Evolutionary conservation across 1,284 basidiomycete species (phyloP).

Genomic region (Butyriboletus appendiculatus): DNA sequence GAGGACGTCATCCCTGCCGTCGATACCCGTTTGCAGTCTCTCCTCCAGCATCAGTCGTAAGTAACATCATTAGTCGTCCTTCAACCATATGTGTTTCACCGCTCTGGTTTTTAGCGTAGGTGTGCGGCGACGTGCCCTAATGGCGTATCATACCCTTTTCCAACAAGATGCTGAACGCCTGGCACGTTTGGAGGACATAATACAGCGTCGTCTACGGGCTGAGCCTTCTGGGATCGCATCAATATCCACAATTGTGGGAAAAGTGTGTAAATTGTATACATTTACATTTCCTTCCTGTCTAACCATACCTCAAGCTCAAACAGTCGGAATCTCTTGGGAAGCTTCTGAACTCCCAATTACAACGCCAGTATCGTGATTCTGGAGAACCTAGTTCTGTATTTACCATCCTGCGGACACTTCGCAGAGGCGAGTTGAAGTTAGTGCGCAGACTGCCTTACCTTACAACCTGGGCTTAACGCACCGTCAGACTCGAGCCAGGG

Average conservation of each 20-base stretch:
- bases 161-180: constrained; percentile 49
- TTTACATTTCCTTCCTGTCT: constrained; percentile 3
- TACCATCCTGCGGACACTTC: constrained; percentile 22
- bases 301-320: constrained; percentile 22
- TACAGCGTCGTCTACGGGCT: constrained; percentile 14
- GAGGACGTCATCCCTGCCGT: constrained; percentile 73
- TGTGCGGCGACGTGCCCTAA: constrained; percentile 61
- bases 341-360: constrained; percentile 22
- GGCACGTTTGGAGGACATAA: constrained; percentile 38
- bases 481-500: constrained; percentile 26
- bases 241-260: constrained; percentile 15
- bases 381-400: constrained; percentile 3
- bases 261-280: constrained; percentile 19
- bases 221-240: constrained; percentile 15
- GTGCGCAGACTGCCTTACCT: background rate
- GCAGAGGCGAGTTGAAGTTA: constrained; percentile 25
- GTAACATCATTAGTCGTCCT: constrained; percentile 40
- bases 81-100: constrained; percentile 10
- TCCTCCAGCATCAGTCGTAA: constrained; percentile 74
- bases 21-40: constrained; percentile 58
- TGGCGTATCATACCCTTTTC: constrained; percentile 59
- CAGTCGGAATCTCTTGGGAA: constrained; percentile 18
- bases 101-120: constrained; percentile 43
- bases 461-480: constrained; percentile 29
- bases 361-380: constrained; percentile 10